Evolutionary conservation across 495 filamentous ascomycete genomes (phyloP).

Genomic region (Xeromyces bisporus): DNA sequence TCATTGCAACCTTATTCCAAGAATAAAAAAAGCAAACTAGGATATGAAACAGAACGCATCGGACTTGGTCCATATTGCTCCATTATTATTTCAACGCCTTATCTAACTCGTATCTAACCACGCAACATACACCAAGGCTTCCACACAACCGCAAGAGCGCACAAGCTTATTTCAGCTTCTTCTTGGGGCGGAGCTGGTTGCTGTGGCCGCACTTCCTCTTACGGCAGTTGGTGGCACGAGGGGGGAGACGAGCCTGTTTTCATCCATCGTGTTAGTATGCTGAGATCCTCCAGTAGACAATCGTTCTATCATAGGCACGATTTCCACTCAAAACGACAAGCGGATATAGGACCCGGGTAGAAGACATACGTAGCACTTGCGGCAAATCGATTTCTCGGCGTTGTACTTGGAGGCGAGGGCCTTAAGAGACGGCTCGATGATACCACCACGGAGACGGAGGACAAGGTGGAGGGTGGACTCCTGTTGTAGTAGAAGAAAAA

Average conservation of each 20-base stretch:
- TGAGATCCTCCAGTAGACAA: no score
- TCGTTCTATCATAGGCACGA: no score
- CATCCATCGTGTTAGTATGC: background rate
- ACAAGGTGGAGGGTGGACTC: constrained; percentile 98
- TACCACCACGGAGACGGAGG: constrained; percentile 97
- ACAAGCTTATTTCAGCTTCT: constrained; percentile 92
- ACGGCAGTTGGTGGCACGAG: constrained; percentile 97
- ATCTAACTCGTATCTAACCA: constrained; percentile 26
- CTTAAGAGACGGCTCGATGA: constrained; percentile 98
- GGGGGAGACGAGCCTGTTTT: constrained; percentile 75
- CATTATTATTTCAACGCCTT: constrained; percentile 34
- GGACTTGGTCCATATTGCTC: constrained; percentile 28
- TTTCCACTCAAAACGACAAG: no score
- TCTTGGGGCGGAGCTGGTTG: constrained; percentile 99
- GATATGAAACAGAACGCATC: constrained; percentile 6
- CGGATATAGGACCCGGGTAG: constrained; percentile 1
- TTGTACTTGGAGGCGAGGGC: constrained; percentile 97
- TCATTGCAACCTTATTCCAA: constrained; percentile 22
- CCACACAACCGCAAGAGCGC: constrained; percentile 30
- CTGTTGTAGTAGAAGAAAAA: constrained; percentile 28
- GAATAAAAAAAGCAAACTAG: constrained; percentile 16
- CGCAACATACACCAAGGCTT: constrained; percentile 15
- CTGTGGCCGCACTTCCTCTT: constrained; percentile 99
- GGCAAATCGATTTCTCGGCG: constrained; percentile 99
- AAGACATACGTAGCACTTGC: constrained; percentile 88